Base-by-base conservation (phyloP, 139 green algal genomes). In the Coccomyxa sp. region DNA sequence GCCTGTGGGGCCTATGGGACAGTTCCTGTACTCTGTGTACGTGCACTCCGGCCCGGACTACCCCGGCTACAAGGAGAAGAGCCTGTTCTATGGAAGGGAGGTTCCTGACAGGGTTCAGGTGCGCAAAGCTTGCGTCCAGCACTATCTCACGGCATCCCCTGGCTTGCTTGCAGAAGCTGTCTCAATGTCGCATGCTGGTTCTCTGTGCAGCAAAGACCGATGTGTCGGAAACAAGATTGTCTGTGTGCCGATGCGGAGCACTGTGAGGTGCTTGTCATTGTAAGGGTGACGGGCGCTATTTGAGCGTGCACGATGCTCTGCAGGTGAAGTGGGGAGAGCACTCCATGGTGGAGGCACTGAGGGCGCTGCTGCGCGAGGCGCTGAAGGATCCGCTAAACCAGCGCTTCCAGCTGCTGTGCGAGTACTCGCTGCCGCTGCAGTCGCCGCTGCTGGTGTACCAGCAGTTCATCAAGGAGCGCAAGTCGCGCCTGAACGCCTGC, bases 341-440 rank as follows among this genome's bases (percentile, higher is more conserved):
- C 72, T 76, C 50, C 39, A 74, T 87, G 33, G 75, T 86, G 68
- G 39, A 41, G 5, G 81, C 81, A 16, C 40, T 70, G 50, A 69
- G 76, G 2, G 10, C 33, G 70, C 58, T 90, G 77, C 41, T 90
- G 50, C n/a, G 41, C 29, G 72, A 79, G 8, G 86, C 86, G 24
- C 71, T 90, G 44, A 2, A 36, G 55, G 84, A 90, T 38, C 79
- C 86, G 0, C n/a, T 74, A 22, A 88, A 88, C 36, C 36, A 82
- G 77, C 79, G 78, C 35, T 90, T 89, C 79, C 69, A 82, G 50
- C 82, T 90, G 76, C 27, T 87, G 22, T 82, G 68, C 31, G 86
- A 89, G 34, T 44, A 69, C 36, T 82, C 55, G 55, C 33, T 86
- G 16, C 84, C 86, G 16, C 79, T 90, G 35, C 83, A 87, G 35